phyloP scores from a whole-genome alignment of 2,329 filamentous ascomycete genomes.

The Pyrenophora teres region DNA sequence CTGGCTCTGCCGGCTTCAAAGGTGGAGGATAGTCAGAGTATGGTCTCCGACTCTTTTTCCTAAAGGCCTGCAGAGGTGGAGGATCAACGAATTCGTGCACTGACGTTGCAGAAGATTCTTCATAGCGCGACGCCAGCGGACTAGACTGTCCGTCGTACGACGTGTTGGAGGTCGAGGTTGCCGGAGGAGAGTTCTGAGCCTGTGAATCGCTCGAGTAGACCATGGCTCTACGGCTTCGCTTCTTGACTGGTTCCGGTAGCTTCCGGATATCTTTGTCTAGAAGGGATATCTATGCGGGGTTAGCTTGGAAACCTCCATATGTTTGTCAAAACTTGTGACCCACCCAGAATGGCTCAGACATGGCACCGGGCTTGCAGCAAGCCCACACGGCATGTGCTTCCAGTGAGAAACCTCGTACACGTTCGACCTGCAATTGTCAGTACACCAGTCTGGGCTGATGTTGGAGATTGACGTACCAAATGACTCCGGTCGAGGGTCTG shows the following conservation, averaged over 20 bases:
- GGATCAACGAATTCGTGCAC: constrained; percentile 44
- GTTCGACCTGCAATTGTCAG: constrained; percentile 49
- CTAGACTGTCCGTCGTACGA: constrained; percentile 46
- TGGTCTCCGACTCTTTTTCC: constrained; percentile 49
- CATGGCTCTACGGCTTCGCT: constrained; percentile 34
- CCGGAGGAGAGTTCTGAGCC: constrained; percentile 33
- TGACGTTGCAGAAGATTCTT: constrained; percentile 45
- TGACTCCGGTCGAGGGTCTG: constrained; percentile 54
- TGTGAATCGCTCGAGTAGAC: constrained; percentile 29
- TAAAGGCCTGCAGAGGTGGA: constrained; percentile 49
- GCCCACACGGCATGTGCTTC: constrained; percentile 59
- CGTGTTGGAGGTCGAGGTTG: constrained; percentile 46
- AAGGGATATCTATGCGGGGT: constrained; percentile 35
- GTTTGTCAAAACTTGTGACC: too few species aligned
- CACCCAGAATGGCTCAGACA: constrained; percentile 55
- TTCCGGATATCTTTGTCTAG: constrained; percentile 59
- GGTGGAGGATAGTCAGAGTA: constrained; percentile 34
- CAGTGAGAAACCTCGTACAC: constrained; percentile 59
- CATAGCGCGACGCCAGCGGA: constrained; percentile 31
- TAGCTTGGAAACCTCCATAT: too few species aligned
- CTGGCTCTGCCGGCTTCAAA: constrained; percentile 22
- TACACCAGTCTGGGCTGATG: background rate
- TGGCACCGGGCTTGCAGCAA: constrained; percentile 51
- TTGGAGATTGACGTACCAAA: constrained; percentile 43
- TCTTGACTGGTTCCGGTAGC: constrained; percentile 49